Evolutionary conservation across 2,329 filamentous ascomycete species (phyloP), one percentile per base, ranked within the genome.

Genomic region (Xylariaceae sp.): DNA sequence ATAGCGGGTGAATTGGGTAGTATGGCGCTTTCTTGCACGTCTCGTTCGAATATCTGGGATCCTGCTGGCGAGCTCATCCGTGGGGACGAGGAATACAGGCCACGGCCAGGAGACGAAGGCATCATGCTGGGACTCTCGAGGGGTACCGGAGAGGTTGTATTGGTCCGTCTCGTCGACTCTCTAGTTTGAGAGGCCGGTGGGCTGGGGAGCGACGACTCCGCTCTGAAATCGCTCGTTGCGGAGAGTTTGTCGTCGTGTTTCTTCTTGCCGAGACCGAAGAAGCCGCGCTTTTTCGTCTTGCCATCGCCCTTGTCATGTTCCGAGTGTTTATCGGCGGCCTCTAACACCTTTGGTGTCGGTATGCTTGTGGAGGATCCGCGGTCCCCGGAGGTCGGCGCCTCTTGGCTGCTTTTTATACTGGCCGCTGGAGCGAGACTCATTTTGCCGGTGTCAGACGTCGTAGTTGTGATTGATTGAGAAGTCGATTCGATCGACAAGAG

Each of bases 41-140:
- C 90, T 64, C 93, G 88, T 75, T 97, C 93, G 67, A 97, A 97
- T 63, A 97, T 97, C 62, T 87, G 84, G 5, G 84, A 87, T 28
- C 81, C 79, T 11, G 90, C 89, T 13, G 92, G 90, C 17, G 90
- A 96, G 48, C 87, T 82, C 42, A 92, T 72, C 45, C 88, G 81
- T 5, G 90, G 87, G 9, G 90, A 93, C 10, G 82, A 80, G 12
- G 87, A 86, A 61, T 77, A 77, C 42, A 89, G 72, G 47, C 81
- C 82, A 51, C 84, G 82, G 53, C 74, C 77, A 3, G 89, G 88
- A 2, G 88, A 90, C 0, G 83, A 75, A 13, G 85, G 82, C 11
- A 77, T 68, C 43, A 72, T 69, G 62, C 74, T 70, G 60, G 73
- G 65, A 60, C 74, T 65, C 57, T 79, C 72, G 58, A 70, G 66